Percentiles rank a stretch among this genome's conserved stretches.
Conservation (phyloP, 768 basidiomycete species). For the Coprinopsis sp. region DNA sequence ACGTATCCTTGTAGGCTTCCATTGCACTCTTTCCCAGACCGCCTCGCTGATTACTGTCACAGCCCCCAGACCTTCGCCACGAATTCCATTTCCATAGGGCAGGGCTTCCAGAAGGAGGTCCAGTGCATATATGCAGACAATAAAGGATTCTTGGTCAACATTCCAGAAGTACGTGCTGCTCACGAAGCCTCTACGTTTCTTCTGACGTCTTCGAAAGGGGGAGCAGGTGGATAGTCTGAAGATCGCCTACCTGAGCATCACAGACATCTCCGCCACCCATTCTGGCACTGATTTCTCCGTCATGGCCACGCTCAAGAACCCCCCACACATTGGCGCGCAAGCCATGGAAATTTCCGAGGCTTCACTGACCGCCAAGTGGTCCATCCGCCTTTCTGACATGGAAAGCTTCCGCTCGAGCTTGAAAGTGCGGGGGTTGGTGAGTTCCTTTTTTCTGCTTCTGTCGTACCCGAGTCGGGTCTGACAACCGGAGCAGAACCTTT, state of each 20-base stretch:
- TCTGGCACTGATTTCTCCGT: too few relatives aligned
- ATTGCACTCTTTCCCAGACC: neutral
- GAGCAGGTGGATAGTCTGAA: too few relatives aligned
- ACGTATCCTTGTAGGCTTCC: slow-evolving; percentile 44
- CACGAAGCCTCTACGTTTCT: slow-evolving; percentile 21
- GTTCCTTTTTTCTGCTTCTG: slow-evolving; percentile 11
- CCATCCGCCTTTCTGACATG: slow-evolving; percentile 28
- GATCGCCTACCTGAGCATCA: too few relatives aligned
- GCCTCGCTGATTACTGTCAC: neutral
- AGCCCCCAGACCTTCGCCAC: slow-evolving; percentile 62
- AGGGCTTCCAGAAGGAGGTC: slow-evolving; percentile 25
- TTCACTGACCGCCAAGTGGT: slow-evolving; percentile 29
- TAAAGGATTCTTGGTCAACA: slow-evolving; percentile 46
- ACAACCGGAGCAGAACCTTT: slow-evolving; percentile 10
- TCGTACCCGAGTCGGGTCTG: too few relatives aligned
- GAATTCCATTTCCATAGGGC: slow-evolving; percentile 31
- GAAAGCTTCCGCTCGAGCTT: slow-evolving; percentile 38
- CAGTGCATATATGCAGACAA: slow-evolving; percentile 52
- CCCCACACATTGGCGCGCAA: slow-evolving; percentile 36
- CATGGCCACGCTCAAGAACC: slow-evolving; percentile 25
- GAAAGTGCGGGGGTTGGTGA: slow-evolving; percentile 44
- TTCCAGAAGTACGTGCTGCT: slow-evolving; percentile 39
- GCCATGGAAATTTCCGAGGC: slow-evolving; percentile 8
- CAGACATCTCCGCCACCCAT: too few relatives aligned
- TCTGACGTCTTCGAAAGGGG: slow-evolving; percentile 20